Conservation (phyloP, 805 yeast genomes). For the Starmera quercuum region DNA sequence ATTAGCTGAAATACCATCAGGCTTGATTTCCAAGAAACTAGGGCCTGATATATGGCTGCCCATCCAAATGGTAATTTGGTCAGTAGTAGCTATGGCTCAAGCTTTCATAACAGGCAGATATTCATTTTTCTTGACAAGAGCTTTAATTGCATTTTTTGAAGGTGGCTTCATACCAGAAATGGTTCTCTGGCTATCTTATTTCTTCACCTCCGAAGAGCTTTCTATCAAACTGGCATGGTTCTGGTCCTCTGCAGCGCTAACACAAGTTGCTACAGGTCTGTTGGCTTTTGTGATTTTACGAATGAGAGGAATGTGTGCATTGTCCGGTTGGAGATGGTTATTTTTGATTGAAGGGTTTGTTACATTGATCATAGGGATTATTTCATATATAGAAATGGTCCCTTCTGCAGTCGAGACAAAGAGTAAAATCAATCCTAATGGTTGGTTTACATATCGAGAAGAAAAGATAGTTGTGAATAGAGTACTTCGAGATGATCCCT, state of each 20-base stretch:
- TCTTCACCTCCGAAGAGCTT: slow-evolving; percentile 52
- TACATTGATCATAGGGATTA: slow-evolving; percentile 46
- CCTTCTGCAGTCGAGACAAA: slow-evolving; percentile 48
- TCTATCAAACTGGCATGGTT: slow-evolving; percentile 52
- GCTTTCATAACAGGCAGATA: slow-evolving; percentile 31
- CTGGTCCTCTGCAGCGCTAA: slow-evolving; percentile 46
- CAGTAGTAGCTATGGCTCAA: slow-evolving; percentile 46
- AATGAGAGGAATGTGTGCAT: slow-evolving; percentile 35
- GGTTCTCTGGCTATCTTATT: slow-evolving; percentile 57
- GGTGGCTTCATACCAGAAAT: slow-evolving; percentile 68
- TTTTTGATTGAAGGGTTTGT: slow-evolving; percentile 57
- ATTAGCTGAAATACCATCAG: slow-evolving; percentile 57
- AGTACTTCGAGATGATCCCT: slow-evolving; percentile 55
- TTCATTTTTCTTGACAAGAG: slow-evolving; percentile 41
- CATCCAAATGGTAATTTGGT: slow-evolving; percentile 48
- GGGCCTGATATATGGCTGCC: slow-evolving; percentile 64
- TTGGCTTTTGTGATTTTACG: slow-evolving; percentile 47
- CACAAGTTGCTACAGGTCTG: slow-evolving; percentile 38
- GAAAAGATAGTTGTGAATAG: slow-evolving; percentile 51
- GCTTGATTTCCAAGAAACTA: slow-evolving; percentile 50
- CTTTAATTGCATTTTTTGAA: slow-evolving; percentile 48
- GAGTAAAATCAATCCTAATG: slow-evolving; percentile 39
- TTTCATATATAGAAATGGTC: slow-evolving; percentile 43
- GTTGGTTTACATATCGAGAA: slow-evolving; percentile 46
- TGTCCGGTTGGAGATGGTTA: slow-evolving; percentile 59